Evolutionary conservation across 768 basidiomycete species (phyloP).

Genomic region (Naganishia onofrii): DNA sequence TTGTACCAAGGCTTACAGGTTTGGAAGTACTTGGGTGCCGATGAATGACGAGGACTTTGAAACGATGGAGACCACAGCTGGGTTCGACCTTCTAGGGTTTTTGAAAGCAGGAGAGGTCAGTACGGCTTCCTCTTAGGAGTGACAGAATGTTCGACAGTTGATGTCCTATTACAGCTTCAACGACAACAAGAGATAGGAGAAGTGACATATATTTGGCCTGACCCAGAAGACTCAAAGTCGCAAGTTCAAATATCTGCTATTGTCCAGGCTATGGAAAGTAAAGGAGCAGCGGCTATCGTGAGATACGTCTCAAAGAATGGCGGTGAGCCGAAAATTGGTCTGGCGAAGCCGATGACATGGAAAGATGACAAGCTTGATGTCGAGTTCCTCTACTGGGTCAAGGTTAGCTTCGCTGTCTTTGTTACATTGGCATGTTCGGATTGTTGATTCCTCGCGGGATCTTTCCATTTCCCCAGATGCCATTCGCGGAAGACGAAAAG

Average conservation of each 20-base stretch:
- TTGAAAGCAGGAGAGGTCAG: constrained; percentile 66
- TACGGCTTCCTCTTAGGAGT: background rate
- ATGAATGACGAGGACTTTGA: constrained; percentile 82
- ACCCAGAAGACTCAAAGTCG: constrained; percentile 63
- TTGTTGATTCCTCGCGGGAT: background rate
- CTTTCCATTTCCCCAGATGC: constrained; percentile 64
- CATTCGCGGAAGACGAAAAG: constrained; percentile 90
- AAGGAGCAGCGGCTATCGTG: constrained; percentile 70
- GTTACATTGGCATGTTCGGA: background rate
- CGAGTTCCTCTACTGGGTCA: constrained; percentile 79
- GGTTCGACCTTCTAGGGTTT: constrained; percentile 85
- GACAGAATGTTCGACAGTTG: background rate
- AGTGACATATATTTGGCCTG: constrained; percentile 79
- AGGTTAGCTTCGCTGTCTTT: constrained; percentile 58
- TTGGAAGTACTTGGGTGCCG: constrained; percentile 65
- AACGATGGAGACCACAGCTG: constrained; percentile 69
- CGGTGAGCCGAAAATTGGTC: constrained; percentile 79
- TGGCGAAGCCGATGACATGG: constrained; percentile 66
- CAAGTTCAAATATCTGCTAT: constrained; percentile 85
- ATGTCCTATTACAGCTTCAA: constrained; percentile 62
- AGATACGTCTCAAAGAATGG: constrained; percentile 75
- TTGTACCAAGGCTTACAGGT: constrained; percentile 50
- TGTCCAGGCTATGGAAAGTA: constrained; percentile 72
- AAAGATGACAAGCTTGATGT: constrained; percentile 54
- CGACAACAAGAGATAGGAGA: constrained; percentile 80